phyloP scores from a whole-genome alignment of 2,329 filamentous ascomycete genomes.

The Aspergillus niger region DNA sequence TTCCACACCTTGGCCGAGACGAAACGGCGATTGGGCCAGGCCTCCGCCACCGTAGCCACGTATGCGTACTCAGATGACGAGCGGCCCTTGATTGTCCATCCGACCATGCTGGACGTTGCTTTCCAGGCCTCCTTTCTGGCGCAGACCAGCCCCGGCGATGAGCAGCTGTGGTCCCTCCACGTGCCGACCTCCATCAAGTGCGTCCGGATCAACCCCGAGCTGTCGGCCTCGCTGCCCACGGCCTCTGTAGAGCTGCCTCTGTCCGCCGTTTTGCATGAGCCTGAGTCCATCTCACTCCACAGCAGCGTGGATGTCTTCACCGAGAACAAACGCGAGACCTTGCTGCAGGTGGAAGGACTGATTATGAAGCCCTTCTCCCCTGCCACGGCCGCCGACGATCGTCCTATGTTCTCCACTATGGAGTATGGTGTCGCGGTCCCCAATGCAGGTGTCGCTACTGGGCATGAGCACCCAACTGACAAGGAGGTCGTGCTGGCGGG shows the following conservation, averaged over 20 bases:
- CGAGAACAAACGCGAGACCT: background rate
- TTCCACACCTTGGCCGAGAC: slow-evolving; percentile 2
- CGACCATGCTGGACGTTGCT: background rate
- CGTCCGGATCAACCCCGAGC: slow-evolving; percentile 1
- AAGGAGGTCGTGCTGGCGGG: too few species aligned
- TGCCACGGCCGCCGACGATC: background rate
- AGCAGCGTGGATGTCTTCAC: background rate
- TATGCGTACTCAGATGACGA: background rate
- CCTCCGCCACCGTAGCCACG: background rate
- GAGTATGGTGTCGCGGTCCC: background rate
- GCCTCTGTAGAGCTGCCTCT: background rate
- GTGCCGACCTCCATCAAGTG: slow-evolving; percentile 4
- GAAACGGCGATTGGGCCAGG: background rate
- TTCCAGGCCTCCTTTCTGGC: slow-evolving; percentile 6
- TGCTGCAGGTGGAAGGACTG: background rate
- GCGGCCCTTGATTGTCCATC: background rate
- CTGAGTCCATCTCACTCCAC: background rate
- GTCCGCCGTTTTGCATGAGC: background rate
- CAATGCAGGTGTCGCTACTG: background rate
- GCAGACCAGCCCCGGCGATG: slow-evolving; percentile 3
- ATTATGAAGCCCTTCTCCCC: background rate
- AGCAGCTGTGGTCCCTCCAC: slow-evolving; percentile 5
- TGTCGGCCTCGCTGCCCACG: background rate
- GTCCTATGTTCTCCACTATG: background rate
- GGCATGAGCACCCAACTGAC: too few species aligned